A percentile compares a stretch with the other conserved stretches of the same genome.
Evolutionary conservation across 1,284 basidiomycete genomes (phyloP).

Genomic region (Anthracocystis setariae): DNA sequence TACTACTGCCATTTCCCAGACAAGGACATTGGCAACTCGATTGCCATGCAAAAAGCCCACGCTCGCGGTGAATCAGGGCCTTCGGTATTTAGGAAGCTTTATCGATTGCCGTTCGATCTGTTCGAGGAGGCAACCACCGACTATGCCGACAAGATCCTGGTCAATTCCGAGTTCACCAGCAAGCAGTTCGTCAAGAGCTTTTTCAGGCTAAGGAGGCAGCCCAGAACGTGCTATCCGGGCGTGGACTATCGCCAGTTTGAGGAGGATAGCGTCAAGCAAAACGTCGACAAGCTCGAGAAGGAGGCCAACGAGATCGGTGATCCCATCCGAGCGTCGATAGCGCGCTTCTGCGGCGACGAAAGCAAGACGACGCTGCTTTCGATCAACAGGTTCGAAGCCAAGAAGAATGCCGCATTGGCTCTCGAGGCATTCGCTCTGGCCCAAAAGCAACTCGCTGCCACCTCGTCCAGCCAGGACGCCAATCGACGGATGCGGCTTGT

Average conservation of each 20-base stretch:
- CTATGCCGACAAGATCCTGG: conserved; percentile 87
- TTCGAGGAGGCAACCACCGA: conserved; percentile 89
- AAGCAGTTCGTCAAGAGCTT: conserved; percentile 78
- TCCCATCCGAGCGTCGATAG: conserved; percentile 23
- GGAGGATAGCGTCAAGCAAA: conserved; percentile 26
- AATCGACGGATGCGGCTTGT: conserved; percentile 44
- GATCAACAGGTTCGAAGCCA: conserved; percentile 93
- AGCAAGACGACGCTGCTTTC: conserved; percentile 80
- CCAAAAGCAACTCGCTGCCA: conserved; percentile 44
- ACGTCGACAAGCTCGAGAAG: conserved; percentile 65
- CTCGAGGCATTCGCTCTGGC: conserved; percentile 78
- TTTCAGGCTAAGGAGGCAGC: conserved; percentile 74
- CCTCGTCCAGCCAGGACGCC: conserved; percentile 5
- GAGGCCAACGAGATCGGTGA: conserved; percentile 68
- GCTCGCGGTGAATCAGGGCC: conserved; percentile 65
- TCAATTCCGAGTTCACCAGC: conserved; percentile 88
- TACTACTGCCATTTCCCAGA: conserved; percentile 97
- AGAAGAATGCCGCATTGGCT: conserved; percentile 89
- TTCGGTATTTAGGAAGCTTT: conserved; percentile 67
- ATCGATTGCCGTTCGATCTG: conserved; percentile 88
- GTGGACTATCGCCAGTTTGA: conserved; percentile 70
- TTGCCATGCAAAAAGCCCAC: conserved; percentile 59
- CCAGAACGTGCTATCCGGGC: conserved; percentile 87
- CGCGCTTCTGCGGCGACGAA: conserved; percentile 24
- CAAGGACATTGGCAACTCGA: conserved; percentile 76